Conservation (phyloP, 768 basidiomycete species). For the Austroboletus eburneus region DNA sequence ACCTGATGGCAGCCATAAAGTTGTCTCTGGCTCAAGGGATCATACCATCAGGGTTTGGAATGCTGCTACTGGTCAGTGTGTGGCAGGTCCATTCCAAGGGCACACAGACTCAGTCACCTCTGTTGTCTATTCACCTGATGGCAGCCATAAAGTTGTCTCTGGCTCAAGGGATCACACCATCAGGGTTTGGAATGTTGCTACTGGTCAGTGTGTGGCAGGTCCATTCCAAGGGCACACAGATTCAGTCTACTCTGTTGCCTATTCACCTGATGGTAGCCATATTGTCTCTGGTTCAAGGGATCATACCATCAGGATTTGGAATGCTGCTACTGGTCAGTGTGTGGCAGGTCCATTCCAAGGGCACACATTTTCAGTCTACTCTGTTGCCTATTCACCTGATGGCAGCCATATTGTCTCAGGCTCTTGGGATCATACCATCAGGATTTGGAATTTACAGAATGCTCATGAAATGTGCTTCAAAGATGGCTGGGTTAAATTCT, state of each 20-base stretch:
- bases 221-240: constrained; percentile 6
- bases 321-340: constrained; percentile 5
- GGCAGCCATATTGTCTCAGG: too few species aligned
- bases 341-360: constrained; percentile 6
- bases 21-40: too few species aligned
- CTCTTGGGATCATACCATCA: too few species aligned
- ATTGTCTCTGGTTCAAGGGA: constrained; percentile 5
- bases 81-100: constrained; percentile 6
- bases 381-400: too few species aligned
- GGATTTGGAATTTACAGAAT: too few species aligned
- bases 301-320: constrained; percentile 18
- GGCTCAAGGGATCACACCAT: too few species aligned
- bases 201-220: constrained; percentile 6
- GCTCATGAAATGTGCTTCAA: too few species aligned
- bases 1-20: too few species aligned
- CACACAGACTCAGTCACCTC: constrained; percentile 5
- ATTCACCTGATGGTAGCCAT: background rate
- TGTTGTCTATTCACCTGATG: constrained; percentile 6
- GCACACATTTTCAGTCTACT: constrained; percentile 1
- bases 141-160: background rate
- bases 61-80: constrained; percentile 1
- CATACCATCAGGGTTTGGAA: constrained; percentile 19
- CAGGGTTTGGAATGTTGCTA: constrained; percentile 17
- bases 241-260: constrained; percentile 1
- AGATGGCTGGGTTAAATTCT: too few species aligned